Evolutionary conservation across 108 stramenopile genomes (phyloP), one percentile per base, ranked within the genome.

Genomic region (Skeletonema marinoi): DNA sequence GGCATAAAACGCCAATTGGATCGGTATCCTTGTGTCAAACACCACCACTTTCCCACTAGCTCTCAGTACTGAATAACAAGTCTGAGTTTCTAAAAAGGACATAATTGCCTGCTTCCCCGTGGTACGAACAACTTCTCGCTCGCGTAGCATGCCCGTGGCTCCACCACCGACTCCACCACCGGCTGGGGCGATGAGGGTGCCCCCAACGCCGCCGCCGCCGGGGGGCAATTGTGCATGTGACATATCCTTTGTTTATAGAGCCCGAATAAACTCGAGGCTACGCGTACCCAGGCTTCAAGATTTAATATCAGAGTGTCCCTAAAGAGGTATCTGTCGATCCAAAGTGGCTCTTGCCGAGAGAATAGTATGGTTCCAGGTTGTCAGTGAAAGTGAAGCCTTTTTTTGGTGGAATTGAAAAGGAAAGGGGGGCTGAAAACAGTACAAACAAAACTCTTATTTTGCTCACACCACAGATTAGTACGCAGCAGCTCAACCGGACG

Each of bases 1-100:
- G 33, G 98, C 98, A 86, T 98, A 99, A 89, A 98, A 99, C 44
- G 98, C 97, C 62, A 99, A 82, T 74, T 98, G 98, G 56, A 99
- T 95, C 12, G 98, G 97, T 78, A 99, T 98, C 65, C 93, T 90
- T 31, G 94, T 91, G 78, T 99, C 98, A 85, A 99, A 99, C 46
- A 99, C 98, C 6, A 99, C 98, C 29, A 98, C 94, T 75, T 98
- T 96, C 0, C 92, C 92, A 78, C 90, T 91, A 1, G 85, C 75
- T 65, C 95, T 68, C 19, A 96, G 68, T 1, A 93, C 91, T 44
- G 85, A 84, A 77, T 86, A 96, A 66, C 91, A 93, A 39, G 83
- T 89, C 75, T 93, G 91, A 0, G 79, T 42, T 48, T 92, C 88
- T 41, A 96, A 78, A 84, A 96, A 96, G 12, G 88, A 73, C 19